Evolutionary conservation across 2,329 filamentous ascomycete genomes (phyloP), one percentile per base, ranked within the genome.

Genomic region (Fusarium nisikadoi): DNA sequence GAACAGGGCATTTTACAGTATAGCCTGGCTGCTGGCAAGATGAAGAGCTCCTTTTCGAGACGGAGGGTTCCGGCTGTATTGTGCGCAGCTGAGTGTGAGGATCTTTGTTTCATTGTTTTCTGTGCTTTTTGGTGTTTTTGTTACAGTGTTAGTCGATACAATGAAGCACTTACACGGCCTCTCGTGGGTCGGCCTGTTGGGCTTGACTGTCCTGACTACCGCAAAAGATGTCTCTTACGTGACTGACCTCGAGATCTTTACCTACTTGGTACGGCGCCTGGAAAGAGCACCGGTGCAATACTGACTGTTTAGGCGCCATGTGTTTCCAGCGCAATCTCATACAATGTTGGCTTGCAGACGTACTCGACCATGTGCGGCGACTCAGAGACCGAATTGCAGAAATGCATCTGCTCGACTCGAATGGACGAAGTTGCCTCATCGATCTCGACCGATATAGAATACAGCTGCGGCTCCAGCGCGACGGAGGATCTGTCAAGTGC

Each of bases 381-480:
- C 31, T 83, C 77, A 9, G 83, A 82, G 19, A 81, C 82, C 8
- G 83, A 80, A 8, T 77, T 89, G 13, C 86, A 88, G 69, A 83
- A 82, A 13, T 89, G 87, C 63, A 81, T 87, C n/a, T 89, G 87
- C 79, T 84, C 84, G 19, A 85, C 80, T 52, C 82, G 83, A 65
- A 78, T 80, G 20, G 79, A 77, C 8, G 78, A 81, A 7, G 75
- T 88, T 58, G 78, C 79, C 19, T 78, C 79, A 4, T 74, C 69
- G 10, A 79, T 88, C 27, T 83, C 83, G 14, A 73, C 62, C 19
- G 82, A 81, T 8, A 75, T 88, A 29, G 81, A 79, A 62, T 81
- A 79, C 43, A 81, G 77, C 46, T 89, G 87, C 67, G 85, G 85
- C 33, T 77, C 77, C 6, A 83, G 83, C 3, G 86, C 86, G 13